A percentile compares a stretch with the other conserved stretches of the same genome.
phyloP scores from a whole-genome alignment of 2,329 filamentous ascomycete genomes.

The Tolypocladium amazonense region DNA sequence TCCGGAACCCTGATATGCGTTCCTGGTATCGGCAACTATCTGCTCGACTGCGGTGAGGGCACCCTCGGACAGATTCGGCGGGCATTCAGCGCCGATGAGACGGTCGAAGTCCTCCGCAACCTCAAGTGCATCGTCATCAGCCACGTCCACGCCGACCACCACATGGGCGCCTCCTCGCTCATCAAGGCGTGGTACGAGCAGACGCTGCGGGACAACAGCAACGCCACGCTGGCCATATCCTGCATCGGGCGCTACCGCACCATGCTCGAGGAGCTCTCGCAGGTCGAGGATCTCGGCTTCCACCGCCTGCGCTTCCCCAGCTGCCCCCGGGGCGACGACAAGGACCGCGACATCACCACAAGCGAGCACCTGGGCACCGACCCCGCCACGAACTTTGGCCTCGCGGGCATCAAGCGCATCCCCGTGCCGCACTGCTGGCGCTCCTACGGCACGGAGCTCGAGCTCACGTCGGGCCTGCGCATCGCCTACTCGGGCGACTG shows the following conservation, averaged over 20 bases:
- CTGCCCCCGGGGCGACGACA: slow-evolving; percentile 11
- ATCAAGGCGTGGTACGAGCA: slow-evolving; percentile 69
- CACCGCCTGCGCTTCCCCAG: slow-evolving; percentile 31
- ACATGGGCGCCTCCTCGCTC: slow-evolving; percentile 74
- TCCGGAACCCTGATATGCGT: slow-evolving; percentile 78
- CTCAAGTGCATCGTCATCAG: slow-evolving; percentile 84
- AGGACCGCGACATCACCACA: slow-evolving; percentile 19
- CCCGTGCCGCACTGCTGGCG: slow-evolving; percentile 69
- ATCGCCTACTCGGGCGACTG: slow-evolving; percentile 93
- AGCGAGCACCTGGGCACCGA: slow-evolving; percentile 28
- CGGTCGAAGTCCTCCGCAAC: slow-evolving; percentile 63
- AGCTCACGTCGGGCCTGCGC: slow-evolving; percentile 71
- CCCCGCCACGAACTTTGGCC: slow-evolving; percentile 42
- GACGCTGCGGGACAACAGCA: slow-evolving; percentile 23
- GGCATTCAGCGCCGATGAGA: slow-evolving; percentile 53
- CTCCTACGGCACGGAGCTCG: slow-evolving; percentile 66
- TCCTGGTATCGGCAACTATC: slow-evolving; percentile 75
- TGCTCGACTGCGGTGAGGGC: slow-evolving; percentile 88
- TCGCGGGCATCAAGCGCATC: slow-evolving; percentile 57
- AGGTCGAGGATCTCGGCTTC: slow-evolving; percentile 68
- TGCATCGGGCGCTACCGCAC: slow-evolving; percentile 61
- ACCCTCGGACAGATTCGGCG: slow-evolving; percentile 81
- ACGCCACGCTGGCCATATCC: slow-evolving; percentile 49
- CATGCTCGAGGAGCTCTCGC: slow-evolving; percentile 70
- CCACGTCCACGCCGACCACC: slow-evolving; percentile 93